Conservation (phyloP, 2,329 filamentous ascomycete species). For the Davidsoniella australis region DNA sequence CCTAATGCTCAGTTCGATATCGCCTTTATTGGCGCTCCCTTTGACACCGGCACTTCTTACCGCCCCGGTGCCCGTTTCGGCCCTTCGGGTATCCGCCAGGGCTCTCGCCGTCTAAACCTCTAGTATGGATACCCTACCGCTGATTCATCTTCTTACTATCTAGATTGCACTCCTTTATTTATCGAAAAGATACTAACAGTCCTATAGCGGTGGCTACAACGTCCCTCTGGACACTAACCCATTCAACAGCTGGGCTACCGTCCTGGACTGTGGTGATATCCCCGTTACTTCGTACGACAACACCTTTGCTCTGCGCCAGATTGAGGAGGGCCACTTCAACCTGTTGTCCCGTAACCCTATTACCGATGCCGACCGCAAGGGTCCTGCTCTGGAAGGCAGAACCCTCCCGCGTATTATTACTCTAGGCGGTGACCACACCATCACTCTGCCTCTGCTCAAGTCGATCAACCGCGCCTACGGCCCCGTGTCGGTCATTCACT, state of each 20-base stretch:
- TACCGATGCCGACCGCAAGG: slow-evolving; percentile 48
- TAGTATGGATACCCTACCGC: slow-evolving; percentile 40
- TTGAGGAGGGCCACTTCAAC: slow-evolving; percentile 67
- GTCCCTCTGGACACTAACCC: slow-evolving; percentile 65
- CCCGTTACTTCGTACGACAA: slow-evolving; percentile 82
- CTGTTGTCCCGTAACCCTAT: slow-evolving; percentile 54
- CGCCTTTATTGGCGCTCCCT: slow-evolving; percentile 70
- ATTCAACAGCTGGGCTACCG: slow-evolving; percentile 64
- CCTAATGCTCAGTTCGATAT: slow-evolving; percentile 62
- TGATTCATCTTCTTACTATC: too few relatives aligned
- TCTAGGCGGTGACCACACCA: slow-evolving; percentile 47
- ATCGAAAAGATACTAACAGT: background rate
- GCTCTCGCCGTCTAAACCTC: slow-evolving; percentile 68
- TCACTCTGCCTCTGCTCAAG: slow-evolving; percentile 40
- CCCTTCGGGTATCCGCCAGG: slow-evolving; percentile 70
- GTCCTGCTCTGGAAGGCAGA: slow-evolving; percentile 53
- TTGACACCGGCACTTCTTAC: slow-evolving; percentile 77
- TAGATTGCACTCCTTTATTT: too few relatives aligned
- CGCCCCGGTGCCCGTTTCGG: slow-evolving; percentile 71
- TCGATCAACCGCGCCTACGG: slow-evolving; percentile 45
- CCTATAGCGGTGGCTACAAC: slow-evolving; percentile 62
- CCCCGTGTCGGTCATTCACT: slow-evolving; percentile 43
- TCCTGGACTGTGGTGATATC: slow-evolving; percentile 71
- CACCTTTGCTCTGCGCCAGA: slow-evolving; percentile 62
- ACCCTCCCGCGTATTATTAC: slow-evolving; percentile 71